Conservation (phyloP, 2,329 filamentous ascomycete species). For the Colletotrichum lupini region DNA sequence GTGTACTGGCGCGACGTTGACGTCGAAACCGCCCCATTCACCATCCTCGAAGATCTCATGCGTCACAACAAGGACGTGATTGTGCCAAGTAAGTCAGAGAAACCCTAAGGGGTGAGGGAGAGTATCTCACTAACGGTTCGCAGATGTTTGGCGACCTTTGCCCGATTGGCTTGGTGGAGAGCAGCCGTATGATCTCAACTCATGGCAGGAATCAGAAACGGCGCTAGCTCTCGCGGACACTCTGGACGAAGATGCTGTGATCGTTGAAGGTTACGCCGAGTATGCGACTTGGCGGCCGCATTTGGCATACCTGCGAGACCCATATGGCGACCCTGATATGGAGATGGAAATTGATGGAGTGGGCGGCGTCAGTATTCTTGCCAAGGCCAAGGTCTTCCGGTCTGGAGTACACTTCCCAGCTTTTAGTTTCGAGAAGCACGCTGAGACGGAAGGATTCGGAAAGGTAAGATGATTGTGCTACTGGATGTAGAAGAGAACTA, state of each 20-base stretch:
- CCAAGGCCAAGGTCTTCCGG: slow-evolving; percentile 95
- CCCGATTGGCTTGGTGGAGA: slow-evolving; percentile 99
- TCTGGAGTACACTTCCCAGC: slow-evolving; percentile 97
- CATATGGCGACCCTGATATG: slow-evolving; percentile 98
- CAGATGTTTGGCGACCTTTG: slow-evolving; percentile 97
- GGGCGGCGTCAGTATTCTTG: slow-evolving; percentile 95
- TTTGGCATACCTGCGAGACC: slow-evolving; percentile 94
- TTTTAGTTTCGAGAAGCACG: slow-evolving; percentile 98
- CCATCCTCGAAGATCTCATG: slow-evolving; percentile 97
- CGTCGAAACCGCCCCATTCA: slow-evolving; percentile 96
- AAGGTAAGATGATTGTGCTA: slow-evolving; percentile 71
- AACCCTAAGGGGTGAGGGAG: too few relatives aligned
- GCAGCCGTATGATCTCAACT: slow-evolving; percentile 98
- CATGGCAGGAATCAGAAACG: slow-evolving; percentile 99
- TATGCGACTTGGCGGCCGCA: slow-evolving; percentile 99
- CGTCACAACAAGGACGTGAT: slow-evolving; percentile 99
- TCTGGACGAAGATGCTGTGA: slow-evolving; percentile 96
- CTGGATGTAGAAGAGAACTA: slow-evolving; percentile 16
- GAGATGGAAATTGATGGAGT: slow-evolving; percentile 99
- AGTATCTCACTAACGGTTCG: slow-evolving; percentile 40
- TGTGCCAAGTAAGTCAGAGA: slow-evolving; percentile 83
- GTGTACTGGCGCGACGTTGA: slow-evolving; percentile 99
- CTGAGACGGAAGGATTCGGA: slow-evolving; percentile 97
- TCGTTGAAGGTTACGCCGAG: slow-evolving; percentile 98
- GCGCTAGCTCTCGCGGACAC: slow-evolving; percentile 93